Percentiles rank a stretch among this genome's conserved stretches.
Evolutionary conservation across 345 rosid species (phyloP).

Genomic region (Brassica nigra): DNA sequence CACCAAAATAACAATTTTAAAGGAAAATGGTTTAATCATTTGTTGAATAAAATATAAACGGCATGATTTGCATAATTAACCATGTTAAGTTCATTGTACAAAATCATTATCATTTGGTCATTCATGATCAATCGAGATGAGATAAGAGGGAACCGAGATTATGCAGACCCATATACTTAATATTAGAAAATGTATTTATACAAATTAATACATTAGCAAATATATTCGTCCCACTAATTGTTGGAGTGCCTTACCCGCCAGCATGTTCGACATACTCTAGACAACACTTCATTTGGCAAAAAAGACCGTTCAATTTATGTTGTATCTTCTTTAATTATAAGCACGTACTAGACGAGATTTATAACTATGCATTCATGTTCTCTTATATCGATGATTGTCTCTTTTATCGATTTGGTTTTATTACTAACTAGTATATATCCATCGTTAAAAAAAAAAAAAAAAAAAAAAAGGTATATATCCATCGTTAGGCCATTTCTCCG

Average conservation of each 20-base stretch:
- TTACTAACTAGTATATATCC: neutral
- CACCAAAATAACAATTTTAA: neutral
- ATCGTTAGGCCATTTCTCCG: neutral
- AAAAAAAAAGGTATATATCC: neutral
- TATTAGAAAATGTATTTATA: neutral
- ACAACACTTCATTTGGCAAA: conserved; percentile 23
- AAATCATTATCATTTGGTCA: conserved; percentile 14
- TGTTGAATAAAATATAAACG: conserved; percentile 25
- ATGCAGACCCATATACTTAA: conserved; percentile 11
- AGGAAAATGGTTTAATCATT: neutral
- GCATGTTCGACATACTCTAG: conserved; percentile 28
- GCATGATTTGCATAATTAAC: conserved; percentile 12
- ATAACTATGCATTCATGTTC: conserved; percentile 3
- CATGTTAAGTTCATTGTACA: conserved; percentile 4
- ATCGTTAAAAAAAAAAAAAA: neutral
- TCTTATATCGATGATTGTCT: neutral
- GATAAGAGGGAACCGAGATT: conserved; percentile 9
- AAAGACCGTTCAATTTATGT: neutral
- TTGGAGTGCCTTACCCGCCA: conserved; percentile 37
- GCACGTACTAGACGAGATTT: neutral
- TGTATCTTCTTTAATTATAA: neutral
- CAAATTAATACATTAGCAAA: neutral
- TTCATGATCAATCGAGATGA: conserved; percentile 30
- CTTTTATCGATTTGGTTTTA: neutral
- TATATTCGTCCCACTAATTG: conserved; percentile 14